Evolutionary conservation across 2,329 filamentous ascomycete species (phyloP), one percentile per base, ranked within the genome.

Genomic region (Ophiosphaerella herpotricha): DNA sequence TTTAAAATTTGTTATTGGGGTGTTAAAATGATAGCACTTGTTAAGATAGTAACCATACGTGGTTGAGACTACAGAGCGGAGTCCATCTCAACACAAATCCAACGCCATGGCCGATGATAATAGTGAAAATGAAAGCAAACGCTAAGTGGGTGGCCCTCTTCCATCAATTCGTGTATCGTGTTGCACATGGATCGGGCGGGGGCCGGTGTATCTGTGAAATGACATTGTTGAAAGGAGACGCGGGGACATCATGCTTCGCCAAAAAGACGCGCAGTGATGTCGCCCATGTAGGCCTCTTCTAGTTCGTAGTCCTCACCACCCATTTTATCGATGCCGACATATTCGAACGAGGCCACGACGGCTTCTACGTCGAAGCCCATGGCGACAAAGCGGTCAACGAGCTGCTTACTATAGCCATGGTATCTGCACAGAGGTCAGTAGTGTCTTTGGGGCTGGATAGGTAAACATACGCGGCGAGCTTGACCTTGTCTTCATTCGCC

Each of bases 301-400:
- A 96, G 78, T 63, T 90, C 86, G 70, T 95, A 94, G 68, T 94
- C 89, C 59, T 87, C 79, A 0, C 91, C 91, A 23, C 82, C 83
- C 60, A 88, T 90, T 14, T 84, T 83, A 55, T 93, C 89, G 59
- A 96, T 92, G 5, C 90, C 89, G 7, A 94, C 86, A 53, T 83
- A 89, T 44, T 87, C 81, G 66, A 97, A 96, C 0, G 91, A 90
- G 8, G 88, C 83, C 0, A 97, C 91, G 1, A 97, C 91, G n/a
- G 83, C 81, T 41, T 92, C 89, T 2, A 96, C 82, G 48, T 91
- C 86, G 63, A 97, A 97, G 9, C 93, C 93, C 93, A 97, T 97
- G 63, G 80, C 83, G 13, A 89, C 85, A 63, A 97, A 97, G 4
- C 88, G 83, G 65, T 94, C 86, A 57, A 97, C 84, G 35, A 97